phyloP scores from a whole-genome alignment of 2,329 filamentous ascomycete species.

The Phyllosticta citribraziliensis region DNA sequence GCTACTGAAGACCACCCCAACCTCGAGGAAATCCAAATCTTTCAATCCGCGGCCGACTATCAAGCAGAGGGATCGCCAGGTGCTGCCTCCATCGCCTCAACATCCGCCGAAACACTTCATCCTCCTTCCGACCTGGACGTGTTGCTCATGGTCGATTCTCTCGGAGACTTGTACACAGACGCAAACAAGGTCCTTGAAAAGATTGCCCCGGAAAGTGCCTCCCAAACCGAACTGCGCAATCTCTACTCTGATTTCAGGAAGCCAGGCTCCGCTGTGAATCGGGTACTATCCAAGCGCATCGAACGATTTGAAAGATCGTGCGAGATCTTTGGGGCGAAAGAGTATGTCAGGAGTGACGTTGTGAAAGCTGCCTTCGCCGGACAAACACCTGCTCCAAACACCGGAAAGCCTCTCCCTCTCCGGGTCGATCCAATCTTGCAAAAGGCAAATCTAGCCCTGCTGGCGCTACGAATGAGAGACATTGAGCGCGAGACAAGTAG shows the following conservation, averaged over 20 bases:
- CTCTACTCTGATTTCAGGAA: constrained; percentile 14
- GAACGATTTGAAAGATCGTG: constrained; percentile 25
- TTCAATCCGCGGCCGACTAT: background rate
- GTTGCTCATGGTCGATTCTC: constrained; percentile 31
- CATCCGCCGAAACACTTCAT: constrained; percentile 24
- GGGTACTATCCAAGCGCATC: constrained; percentile 17
- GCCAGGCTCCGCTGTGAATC: constrained; percentile 21
- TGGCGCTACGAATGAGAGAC: constrained; percentile 30
- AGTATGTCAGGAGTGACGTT: constrained; percentile 29
- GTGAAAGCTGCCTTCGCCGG: background rate
- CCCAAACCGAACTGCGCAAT: background rate
- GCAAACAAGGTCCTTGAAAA: constrained; percentile 22
- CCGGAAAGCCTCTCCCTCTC: constrained; percentile 12
- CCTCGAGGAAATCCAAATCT: background rate
- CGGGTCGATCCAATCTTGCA: constrained; percentile 34
- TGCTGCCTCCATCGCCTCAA: constrained; percentile 34
- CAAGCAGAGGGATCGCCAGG: constrained; percentile 24
- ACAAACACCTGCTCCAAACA: background rate
- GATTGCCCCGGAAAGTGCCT: constrained; percentile 17
- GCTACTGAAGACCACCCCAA: background rate
- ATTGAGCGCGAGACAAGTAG: constrained; percentile 20
- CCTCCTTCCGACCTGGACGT: constrained; percentile 25
- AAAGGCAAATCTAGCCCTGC: constrained; percentile 34
- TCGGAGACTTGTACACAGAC: constrained; percentile 28
- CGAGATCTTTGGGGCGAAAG: constrained; percentile 26